Conservation (phyloP, 768 basidiomycete genomes). For the Tulasnella sp. region DNA sequence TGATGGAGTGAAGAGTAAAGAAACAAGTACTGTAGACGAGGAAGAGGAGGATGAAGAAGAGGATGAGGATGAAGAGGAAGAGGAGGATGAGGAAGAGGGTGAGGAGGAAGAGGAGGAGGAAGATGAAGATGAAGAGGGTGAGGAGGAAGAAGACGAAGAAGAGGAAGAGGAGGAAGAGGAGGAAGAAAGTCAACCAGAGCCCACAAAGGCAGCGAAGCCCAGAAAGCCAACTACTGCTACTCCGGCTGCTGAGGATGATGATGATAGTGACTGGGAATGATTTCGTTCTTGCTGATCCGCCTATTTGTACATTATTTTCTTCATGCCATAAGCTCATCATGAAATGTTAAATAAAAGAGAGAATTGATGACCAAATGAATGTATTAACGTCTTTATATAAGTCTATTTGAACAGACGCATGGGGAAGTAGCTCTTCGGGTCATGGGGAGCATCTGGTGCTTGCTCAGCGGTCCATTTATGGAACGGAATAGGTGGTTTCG, state of each 20-base stretch:
- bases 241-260: too few species aligned
- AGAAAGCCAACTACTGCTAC: too few species aligned
- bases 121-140: slow-evolving; percentile 32
- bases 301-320: neutral
- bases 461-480: slow-evolving; percentile 62
- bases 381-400: neutral
- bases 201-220: too few species aligned
- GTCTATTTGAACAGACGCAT: slow-evolving; percentile 27
- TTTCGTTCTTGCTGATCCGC: neutral
- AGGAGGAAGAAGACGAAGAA: slow-evolving; percentile 20
- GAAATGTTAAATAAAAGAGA: neutral
- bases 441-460: slow-evolving; percentile 71
- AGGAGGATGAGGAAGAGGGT: too few species aligned
- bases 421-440: slow-evolving; percentile 60
- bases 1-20: slow-evolving; percentile 6
- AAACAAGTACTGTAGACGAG: slow-evolving; percentile 10
- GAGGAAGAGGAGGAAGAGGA: slow-evolving; percentile 19
- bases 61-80: too few species aligned
- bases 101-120: too few species aligned
- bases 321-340: neutral
- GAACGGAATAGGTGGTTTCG: slow-evolving; percentile 52
- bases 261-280: slow-evolving; percentile 7
- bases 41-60: slow-evolving; percentile 14
- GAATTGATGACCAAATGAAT: neutral
- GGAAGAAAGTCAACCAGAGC: slow-evolving; percentile 22